A percentile compares a stretch with the other conserved stretches of the same genome.
Evolutionary conservation across 2,329 filamentous ascomycete species (phyloP).

Genomic region (Colletotrichum sp.): DNA sequence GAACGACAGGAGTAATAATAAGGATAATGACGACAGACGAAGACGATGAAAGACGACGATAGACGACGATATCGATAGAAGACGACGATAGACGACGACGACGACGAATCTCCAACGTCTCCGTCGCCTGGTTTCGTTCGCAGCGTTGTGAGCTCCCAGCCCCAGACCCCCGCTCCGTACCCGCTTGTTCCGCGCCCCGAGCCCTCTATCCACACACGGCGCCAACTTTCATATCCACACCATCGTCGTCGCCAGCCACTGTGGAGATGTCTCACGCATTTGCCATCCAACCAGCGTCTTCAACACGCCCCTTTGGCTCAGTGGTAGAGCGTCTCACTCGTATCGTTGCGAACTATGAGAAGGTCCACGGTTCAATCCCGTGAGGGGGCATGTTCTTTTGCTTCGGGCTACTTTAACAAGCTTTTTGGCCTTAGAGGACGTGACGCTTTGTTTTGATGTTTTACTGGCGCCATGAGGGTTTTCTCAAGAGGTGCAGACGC

Average conservation of each 20-base stretch:
- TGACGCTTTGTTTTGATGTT: neutral
- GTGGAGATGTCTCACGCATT: neutral
- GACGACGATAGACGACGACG: no score
- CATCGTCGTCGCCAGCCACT: neutral
- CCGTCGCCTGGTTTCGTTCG: neutral
- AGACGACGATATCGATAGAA: no score
- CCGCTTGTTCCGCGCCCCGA: neutral
- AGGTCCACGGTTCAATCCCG: slow-evolving; percentile 21
- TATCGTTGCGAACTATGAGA: slow-evolving; percentile 1
- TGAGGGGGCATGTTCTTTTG: slow-evolving; percentile 9
- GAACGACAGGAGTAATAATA: no score
- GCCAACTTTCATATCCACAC: neutral
- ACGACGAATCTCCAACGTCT: neutral
- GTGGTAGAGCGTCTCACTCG: slow-evolving; percentile 21
- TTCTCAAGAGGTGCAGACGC: rapidly evolving
- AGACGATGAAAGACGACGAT: no score
- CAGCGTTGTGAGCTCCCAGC: neutral
- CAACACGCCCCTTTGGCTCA: slow-evolving; percentile 14
- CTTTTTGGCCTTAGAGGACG: neutral
- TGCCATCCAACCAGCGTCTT: neutral
- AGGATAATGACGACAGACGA: no score
- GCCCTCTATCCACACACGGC: neutral
- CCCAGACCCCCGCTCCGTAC: neutral
- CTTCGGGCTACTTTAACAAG: no score
- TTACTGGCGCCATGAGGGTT: neutral